Conservation (phyloP, 192 early-diverging fungal genomes). For the Linnemannia exigua region DNA sequence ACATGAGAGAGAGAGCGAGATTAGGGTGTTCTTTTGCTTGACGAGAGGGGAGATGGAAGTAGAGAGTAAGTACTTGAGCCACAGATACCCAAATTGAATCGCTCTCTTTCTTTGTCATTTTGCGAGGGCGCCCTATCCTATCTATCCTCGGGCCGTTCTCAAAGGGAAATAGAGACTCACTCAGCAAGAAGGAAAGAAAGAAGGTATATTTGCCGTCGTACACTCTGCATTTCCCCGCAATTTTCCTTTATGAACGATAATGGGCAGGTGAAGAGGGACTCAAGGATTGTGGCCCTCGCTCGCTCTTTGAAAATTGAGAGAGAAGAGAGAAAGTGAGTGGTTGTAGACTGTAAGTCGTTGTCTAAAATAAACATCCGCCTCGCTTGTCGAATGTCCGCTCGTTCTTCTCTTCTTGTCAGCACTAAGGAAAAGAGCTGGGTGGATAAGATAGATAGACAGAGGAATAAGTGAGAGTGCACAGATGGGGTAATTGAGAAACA, state of each 20-base stretch:
- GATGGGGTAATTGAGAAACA: not conserved
- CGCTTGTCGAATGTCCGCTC: not conserved
- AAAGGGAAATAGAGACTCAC: not conserved
- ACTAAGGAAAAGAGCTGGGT: not conserved
- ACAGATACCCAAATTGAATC: not conserved
- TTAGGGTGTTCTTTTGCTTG: not conserved
- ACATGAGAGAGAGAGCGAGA: not conserved
- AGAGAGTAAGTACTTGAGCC: not conserved
- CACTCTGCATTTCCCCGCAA: not conserved
- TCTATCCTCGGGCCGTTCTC: not conserved
- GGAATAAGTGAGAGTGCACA: not conserved
- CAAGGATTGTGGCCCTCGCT: not conserved
- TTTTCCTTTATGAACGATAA: conserved; percentile 9
- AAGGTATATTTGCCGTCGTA: not conserved
- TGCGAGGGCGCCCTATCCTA: not conserved
- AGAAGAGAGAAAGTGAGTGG: not conserved
- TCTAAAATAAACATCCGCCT: conserved; percentile 11
- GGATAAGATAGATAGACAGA: not conserved
- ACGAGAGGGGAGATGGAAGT: not conserved
- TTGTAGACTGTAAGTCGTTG: not conserved
- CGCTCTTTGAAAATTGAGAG: not conserved
- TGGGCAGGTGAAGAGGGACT: conserved; percentile 3
- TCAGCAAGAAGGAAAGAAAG: not conserved
- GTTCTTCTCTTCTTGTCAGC: not conserved
- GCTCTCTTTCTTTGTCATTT: not conserved